Evolutionary conservation across 441 rosid genomes (phyloP), one percentile per base, ranked within the genome.

Genomic region (Pelargonium fulgidum): DNA sequence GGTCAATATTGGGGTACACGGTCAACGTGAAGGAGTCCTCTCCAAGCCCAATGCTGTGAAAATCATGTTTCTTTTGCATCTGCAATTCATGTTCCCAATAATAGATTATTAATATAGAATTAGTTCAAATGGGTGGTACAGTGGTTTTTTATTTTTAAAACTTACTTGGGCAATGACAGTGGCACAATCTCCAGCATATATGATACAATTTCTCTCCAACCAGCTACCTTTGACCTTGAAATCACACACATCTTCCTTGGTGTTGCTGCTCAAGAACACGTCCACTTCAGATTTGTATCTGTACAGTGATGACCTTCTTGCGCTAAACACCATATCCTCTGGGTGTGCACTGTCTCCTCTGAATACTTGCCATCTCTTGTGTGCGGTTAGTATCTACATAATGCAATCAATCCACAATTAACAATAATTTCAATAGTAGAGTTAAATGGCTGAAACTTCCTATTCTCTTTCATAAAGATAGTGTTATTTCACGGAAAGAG

Each of bases 181-280:
- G 66, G 74, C 72, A 65, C 88, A 81, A 58, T 84, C 81, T 4
- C 88, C 88, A 0, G 83, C 80, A 62, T 81, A 84, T 44, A 86
- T 54, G 17, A 65, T 42, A 63, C 83, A 83, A 0, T 85, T 80
- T 2, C 71, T 76, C 24, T 81, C 76, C 4, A 59, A 19, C 84
- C 81, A 81, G 63, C 81, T 85, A 48, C 86, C 89, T 68, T 85
- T 77, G 36, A 87, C 70, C 72, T 77, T 76, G 64, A 81, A 87
- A 78, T 85, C 86, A n/a, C 80, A 81, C 17, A 73, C 64, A 7
- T 81, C 72, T 68, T 81, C 82, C 8, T 66, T 71, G 4, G 73
- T 77, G 66, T 85, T 87, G 1, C 66, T 69, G 63, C 84, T 83
- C 71, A 85, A 76, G 56, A 77, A 85, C 20, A 87, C 81, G 3